Evolutionary conservation across 2,329 filamentous ascomycete genomes (phyloP), one percentile per base, ranked within the genome.

Genomic region (Cylindrodendrum hubeiense): DNA sequence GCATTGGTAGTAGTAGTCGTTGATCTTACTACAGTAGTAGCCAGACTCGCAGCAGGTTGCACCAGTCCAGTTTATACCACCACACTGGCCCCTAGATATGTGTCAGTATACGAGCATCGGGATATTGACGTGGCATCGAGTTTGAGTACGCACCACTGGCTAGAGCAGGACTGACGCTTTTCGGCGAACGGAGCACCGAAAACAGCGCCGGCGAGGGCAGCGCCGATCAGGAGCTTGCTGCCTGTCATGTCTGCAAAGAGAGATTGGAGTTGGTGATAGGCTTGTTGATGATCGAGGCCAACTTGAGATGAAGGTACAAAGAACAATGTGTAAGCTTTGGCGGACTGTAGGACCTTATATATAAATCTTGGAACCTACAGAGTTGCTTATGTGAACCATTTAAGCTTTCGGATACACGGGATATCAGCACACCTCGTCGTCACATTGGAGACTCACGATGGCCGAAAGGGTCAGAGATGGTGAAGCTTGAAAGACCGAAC

Each of bases 31-130:
- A 53, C 71, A 73, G 28, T 60, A 60, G 37, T 63, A 72, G 13
- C 71, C 71, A 6, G 64, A 39, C 28, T 63, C 69, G 62, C 84
- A 86, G 76, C 82, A 84, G 2, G 81, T 83, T n/a, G 81, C 68
- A 22, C 83, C 84, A 17, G 65, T 72, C 76, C 77, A 85, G 58
- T 76, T 78, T n/a, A 68, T 77, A n/a, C 84, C 83, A 61, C 83
- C 84, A 44, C 84, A 85, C 63, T 85, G 84, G 22, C 67, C 61
- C 74, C 74, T 75, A 71, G 75, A 4, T 78, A 24, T 1, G 3
- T 49, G 46, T 72, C 0, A 72, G 63, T 22, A 9, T 22, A 9
- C 6, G 2, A 13, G 7, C 6, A 1, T 1, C 0, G 4, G 0
- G 24, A 8, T 4, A 9, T 26, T 1, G 0, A 3, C 0, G 0